These are phyloP conservation scores for Exophiala sideris DNA, from an alignment of 2,329 filamentous ascomycete species.

Conservation along the genomic window DNA sequence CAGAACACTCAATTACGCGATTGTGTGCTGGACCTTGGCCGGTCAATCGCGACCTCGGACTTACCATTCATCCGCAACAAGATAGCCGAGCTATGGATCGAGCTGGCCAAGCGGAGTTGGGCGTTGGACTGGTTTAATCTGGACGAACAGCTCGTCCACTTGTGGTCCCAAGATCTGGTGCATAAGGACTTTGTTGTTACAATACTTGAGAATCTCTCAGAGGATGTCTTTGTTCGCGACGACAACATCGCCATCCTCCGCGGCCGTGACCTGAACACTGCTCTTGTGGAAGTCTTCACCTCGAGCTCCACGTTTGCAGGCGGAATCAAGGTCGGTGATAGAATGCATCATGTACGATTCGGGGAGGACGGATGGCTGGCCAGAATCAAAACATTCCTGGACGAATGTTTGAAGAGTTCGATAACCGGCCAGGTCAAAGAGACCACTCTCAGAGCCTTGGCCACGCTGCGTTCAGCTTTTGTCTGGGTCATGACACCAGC, in stretches of 20 bases:
- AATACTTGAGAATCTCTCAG: constrained; percentile 85
- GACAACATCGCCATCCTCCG: constrained; percentile 81
- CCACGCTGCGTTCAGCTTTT: constrained; percentile 73
- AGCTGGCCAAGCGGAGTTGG: constrained; percentile 91
- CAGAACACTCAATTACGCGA: constrained; percentile 67
- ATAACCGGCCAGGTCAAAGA: constrained; percentile 62
- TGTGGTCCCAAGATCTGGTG: constrained; percentile 65
- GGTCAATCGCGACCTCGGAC: constrained; percentile 67
- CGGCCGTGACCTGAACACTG: constrained; percentile 78
- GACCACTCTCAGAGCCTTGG: constrained; percentile 73
- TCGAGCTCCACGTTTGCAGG: constrained; percentile 71
- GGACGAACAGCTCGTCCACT: constrained; percentile 75
- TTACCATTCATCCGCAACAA: constrained; percentile 87
- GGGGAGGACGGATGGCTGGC: constrained; percentile 84
- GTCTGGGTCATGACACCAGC: constrained; percentile 85
- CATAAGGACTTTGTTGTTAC: constrained; percentile 86
- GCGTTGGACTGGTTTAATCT: constrained; percentile 91
- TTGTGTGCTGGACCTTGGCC: constrained; percentile 77
- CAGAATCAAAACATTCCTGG: constrained; percentile 70
- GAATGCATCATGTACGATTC: constrained; percentile 65
- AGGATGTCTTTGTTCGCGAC: constrained; percentile 89
- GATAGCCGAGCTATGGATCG: constrained; percentile 89
- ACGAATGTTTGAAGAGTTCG: constrained; percentile 65
- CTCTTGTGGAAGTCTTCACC: constrained; percentile 91
- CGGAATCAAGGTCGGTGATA: constrained; percentile 67